Percentiles rank a stretch among this genome's conserved stretches.
Evolutionary conservation across 2,329 filamentous ascomycete species (phyloP).

Genomic region (Chlorencoelia australis): DNA sequence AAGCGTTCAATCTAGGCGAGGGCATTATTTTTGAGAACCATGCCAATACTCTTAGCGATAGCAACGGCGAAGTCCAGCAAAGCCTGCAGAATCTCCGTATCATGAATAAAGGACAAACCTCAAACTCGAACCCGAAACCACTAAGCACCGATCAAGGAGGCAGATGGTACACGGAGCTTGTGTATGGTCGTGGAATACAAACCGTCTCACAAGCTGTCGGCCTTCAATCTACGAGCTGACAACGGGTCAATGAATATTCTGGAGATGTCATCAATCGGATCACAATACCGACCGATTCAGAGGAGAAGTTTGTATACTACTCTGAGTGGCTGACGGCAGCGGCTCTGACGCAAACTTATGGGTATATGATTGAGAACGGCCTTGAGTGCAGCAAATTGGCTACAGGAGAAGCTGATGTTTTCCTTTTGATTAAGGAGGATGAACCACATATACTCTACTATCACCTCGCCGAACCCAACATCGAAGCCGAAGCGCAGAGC

Average conservation of each 20-base stretch:
- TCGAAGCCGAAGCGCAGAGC: slow-evolving; percentile 12
- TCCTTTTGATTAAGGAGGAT: slow-evolving; percentile 19
- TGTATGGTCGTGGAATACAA: slow-evolving; percentile 35
- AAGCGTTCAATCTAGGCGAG: slow-evolving; percentile 16
- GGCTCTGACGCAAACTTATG: slow-evolving; percentile 37
- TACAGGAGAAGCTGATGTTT: slow-evolving; percentile 20
- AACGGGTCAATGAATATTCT: slow-evolving; percentile 18
- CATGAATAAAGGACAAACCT: slow-evolving; percentile 11
- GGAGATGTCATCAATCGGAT: slow-evolving; percentile 32
- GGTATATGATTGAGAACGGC: slow-evolving; percentile 39
- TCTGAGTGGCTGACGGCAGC: slow-evolving; percentile 32
- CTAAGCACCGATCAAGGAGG: slow-evolving; percentile 13
- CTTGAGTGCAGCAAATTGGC: slow-evolving; percentile 23
- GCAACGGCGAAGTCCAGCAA: slow-evolving; percentile 19
- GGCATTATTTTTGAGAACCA: slow-evolving; percentile 19
- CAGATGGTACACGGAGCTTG: slow-evolving; percentile 13
- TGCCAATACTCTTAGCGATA: slow-evolving; percentile 17
- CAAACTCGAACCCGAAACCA: slow-evolving; percentile 13
- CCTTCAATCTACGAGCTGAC: slow-evolving; percentile 29
- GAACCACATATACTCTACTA: slow-evolving; percentile 15
- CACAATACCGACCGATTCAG: slow-evolving; percentile 22
- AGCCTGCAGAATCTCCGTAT: slow-evolving; percentile 15
- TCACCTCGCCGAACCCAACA: slow-evolving; percentile 13
- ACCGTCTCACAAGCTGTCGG: slow-evolving; percentile 36
- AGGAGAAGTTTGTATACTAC: slow-evolving; percentile 28